Conservation (phyloP, 177 flowering plant genomes). For the Vitis hybrid region DNA sequence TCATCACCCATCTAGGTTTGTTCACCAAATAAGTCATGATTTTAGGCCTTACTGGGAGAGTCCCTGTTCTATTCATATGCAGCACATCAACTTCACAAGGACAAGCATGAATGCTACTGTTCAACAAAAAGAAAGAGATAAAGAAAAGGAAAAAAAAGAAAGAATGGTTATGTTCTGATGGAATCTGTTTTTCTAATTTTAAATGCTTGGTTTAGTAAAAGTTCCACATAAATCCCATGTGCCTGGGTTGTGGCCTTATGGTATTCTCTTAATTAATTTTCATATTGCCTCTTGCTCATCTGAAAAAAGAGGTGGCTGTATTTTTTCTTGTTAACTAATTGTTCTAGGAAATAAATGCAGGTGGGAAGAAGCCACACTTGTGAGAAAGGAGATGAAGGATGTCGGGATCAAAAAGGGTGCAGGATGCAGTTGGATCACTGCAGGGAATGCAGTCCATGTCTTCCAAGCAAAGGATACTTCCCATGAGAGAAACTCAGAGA, state of each 20-base stretch:
- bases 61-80: background rate
- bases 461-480: slow-evolving; percentile 82
- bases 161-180: no score
- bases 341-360: slow-evolving; percentile 25
- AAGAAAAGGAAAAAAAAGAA: no score
- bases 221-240: background rate
- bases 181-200: background rate
- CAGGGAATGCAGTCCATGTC: slow-evolving; percentile 57
- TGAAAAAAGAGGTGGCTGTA: background rate
- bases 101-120: background rate
- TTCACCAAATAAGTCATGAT: background rate
- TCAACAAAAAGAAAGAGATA: no score
- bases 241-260: no score
- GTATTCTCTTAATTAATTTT: no score
- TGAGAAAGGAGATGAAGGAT: slow-evolving; percentile 77
- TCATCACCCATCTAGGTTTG: background rate
- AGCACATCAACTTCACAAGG: background rate
- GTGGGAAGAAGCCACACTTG: slow-evolving; percentile 79
- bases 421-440: slow-evolving; percentile 82
- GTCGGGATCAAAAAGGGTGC: slow-evolving; percentile 76
- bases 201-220: background rate
- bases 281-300: no score
- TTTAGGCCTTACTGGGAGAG: background rate
- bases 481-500: slow-evolving; percentile 61
- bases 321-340: slow-evolving; percentile 7